Conservation (phyloP, 345 rosid genomes). For the Bruguiera parviflora region DNA sequence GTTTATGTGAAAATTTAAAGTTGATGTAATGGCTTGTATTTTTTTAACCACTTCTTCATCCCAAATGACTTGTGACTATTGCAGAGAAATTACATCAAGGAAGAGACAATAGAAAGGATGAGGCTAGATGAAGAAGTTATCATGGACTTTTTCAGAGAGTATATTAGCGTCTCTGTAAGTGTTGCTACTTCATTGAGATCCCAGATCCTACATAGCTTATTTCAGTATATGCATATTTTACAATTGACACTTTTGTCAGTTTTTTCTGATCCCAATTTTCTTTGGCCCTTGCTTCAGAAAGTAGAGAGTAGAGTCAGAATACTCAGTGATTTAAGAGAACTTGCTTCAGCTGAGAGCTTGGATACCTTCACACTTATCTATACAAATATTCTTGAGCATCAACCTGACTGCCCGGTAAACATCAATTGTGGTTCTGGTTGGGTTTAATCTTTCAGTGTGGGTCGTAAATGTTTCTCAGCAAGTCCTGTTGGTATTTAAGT, state of each 20-base stretch:
- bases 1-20: slow-evolving; percentile 28
- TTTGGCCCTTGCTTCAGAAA: slow-evolving; percentile 52
- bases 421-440: background rate
- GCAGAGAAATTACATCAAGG: slow-evolving; percentile 86
- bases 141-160: slow-evolving; percentile 94
- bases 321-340: slow-evolving; percentile 92
- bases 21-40: background rate
- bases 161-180: slow-evolving; percentile 82
- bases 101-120: slow-evolving; percentile 95
- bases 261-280: slow-evolving; percentile 2
- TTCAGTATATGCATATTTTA: no score
- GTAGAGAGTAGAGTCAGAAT: slow-evolving; percentile 87
- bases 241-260: background rate
- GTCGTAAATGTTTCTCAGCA: background rate
- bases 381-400: slow-evolving; percentile 93
- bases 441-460: background rate
- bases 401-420: slow-evolving; percentile 94
- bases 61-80: slow-evolving; percentile 23
- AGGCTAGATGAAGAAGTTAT: slow-evolving; percentile 95
- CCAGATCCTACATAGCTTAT: background rate
- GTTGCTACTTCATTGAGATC: slow-evolving; percentile 6
- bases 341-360: slow-evolving; percentile 96
- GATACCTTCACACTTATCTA: slow-evolving; percentile 92
- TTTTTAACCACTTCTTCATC: slow-evolving; percentile 1
- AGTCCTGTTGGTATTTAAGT: background rate